These are phyloP conservation scores for Candida maris DNA, from an alignment of 805 yeast species.

Conservation along the genomic window DNA sequence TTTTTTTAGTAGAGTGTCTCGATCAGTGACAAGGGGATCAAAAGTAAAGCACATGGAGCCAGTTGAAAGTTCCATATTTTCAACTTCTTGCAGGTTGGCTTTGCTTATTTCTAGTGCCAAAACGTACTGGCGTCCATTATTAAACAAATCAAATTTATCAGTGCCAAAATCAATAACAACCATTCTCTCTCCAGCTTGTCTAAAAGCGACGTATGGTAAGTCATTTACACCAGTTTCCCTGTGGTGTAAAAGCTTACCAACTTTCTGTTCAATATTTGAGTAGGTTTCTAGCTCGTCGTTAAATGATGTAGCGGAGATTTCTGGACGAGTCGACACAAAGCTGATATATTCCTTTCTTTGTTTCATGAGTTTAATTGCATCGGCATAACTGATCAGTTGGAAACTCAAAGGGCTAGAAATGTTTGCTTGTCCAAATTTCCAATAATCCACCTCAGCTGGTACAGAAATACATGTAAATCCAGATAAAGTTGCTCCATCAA, in stretches of 20 bases:
- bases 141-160: slow-evolving; percentile 78
- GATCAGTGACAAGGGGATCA: slow-evolving; percentile 59
- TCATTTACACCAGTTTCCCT: slow-evolving; percentile 30
- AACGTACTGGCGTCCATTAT: slow-evolving; percentile 65
- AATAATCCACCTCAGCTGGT: slow-evolving; percentile 91
- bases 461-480: slow-evolving; percentile 97
- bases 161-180: slow-evolving; percentile 87
- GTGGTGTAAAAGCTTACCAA: slow-evolving; percentile 7
- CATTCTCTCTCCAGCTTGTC: slow-evolving; percentile 97
- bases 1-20: slow-evolving; percentile 55
- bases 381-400: slow-evolving; percentile 66
- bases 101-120: slow-evolving; percentile 66
- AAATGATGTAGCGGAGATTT: slow-evolving; percentile 45
- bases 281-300: slow-evolving; percentile 60
- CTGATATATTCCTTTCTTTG: slow-evolving; percentile 56
- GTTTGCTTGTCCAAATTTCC: slow-evolving; percentile 97
- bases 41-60: slow-evolving; percentile 88
- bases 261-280: slow-evolving; percentile 27
- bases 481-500: slow-evolving; percentile 97
- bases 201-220: slow-evolving; percentile 71
- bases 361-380: slow-evolving; percentile 62
- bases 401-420: slow-evolving; percentile 87
- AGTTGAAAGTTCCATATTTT: slow-evolving; percentile 96
- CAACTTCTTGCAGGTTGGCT: slow-evolving; percentile 67
- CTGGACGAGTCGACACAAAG: slow-evolving; percentile 27